Percentiles rank a stretch among this genome's conserved stretches.
These are phyloP conservation scores for Yarrowia galli DNA, from an alignment of 1,139 yeast species.

Conservation along the genomic window DNA sequence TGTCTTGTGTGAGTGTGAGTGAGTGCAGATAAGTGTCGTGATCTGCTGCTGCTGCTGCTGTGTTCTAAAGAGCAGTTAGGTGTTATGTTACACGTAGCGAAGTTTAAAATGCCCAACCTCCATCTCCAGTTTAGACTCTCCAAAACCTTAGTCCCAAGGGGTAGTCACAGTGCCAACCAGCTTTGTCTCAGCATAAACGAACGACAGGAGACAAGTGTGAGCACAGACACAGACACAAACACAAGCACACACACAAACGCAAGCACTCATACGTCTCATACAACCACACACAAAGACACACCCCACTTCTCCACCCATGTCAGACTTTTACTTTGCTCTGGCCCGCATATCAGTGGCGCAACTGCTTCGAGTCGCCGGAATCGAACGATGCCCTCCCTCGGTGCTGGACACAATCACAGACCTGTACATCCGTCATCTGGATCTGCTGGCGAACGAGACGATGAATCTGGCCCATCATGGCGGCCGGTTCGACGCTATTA, in stretches of 20 bases:
- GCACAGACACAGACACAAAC: neutral
- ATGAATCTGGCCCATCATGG: constrained; percentile 53
- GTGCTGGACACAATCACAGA: constrained; percentile 70
- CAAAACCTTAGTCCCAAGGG: neutral
- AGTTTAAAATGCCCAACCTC: constrained; percentile 18
- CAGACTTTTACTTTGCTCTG: constrained; percentile 64
- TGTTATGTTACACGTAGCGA: constrained; percentile 33
- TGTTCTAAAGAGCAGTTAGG: neutral
- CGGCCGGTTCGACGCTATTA: constrained; percentile 54
- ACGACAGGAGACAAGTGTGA: too few relatives aligned
- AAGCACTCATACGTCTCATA: too few relatives aligned
- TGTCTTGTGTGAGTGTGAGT: neutral
- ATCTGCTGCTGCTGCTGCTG: too few relatives aligned
- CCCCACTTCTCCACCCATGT: constrained; percentile 30
- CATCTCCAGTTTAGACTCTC: neutral
- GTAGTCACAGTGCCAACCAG: too few relatives aligned
- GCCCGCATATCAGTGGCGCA: constrained; percentile 71
- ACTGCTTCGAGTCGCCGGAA: constrained; percentile 71
- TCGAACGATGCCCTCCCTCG: constrained; percentile 71
- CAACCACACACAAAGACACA: neutral
- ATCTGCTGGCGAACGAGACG: constrained; percentile 57
- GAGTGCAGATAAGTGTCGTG: too few relatives aligned
- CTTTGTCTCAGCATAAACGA: too few relatives aligned
- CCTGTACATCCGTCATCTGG: constrained; percentile 63
- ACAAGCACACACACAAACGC: neutral